A percentile compares a stretch with the other conserved stretches of the same genome.
These are phyloP conservation scores for Hibiscus tridactylites DNA, from an alignment of 345 rosid genomes.

Conservation along the genomic window DNA sequence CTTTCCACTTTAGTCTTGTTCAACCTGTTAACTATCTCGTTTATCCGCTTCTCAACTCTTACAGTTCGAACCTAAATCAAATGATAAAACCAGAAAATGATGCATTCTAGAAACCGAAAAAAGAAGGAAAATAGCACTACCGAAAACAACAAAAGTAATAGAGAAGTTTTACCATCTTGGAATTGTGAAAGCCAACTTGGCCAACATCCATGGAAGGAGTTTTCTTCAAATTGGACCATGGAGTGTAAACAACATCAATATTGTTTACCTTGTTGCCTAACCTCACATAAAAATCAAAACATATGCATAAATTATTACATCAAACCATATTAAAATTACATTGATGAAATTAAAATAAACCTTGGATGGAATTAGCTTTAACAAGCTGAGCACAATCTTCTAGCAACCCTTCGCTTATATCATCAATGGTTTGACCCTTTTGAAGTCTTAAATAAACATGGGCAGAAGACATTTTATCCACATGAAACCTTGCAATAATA, in stretches of 20 bases:
- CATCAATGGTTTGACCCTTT: conserved; percentile 80
- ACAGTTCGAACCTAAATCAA: conserved; percentile 69
- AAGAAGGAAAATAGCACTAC: background rate
- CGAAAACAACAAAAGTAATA: background rate
- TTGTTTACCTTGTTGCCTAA: conserved; percentile 93
- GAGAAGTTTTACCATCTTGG: conserved; percentile 60
- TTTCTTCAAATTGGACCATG: conserved; percentile 93
- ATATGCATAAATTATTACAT: background rate
- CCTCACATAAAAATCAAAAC: background rate
- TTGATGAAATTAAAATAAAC: conserved; percentile 14
- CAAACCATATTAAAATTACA: background rate
- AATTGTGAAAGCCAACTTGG: conserved; percentile 88
- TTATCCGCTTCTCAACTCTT: conserved; percentile 87
- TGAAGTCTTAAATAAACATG: conserved; percentile 91
- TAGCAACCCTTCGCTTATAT: conserved; percentile 69
- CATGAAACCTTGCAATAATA: conserved; percentile 73
- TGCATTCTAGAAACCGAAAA: background rate
- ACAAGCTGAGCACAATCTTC: conserved; percentile 99
- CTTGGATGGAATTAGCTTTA: conserved; percentile 98
- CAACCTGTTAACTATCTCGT: conserved; percentile 88
- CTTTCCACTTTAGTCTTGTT: conserved; percentile 92
- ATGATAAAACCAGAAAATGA: conserved; percentile 15
- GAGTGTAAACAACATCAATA: conserved; percentile 93
- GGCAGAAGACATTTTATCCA: conserved; percentile 97
- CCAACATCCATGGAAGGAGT: conserved; percentile 99